phyloP scores from a whole-genome alignment of 2,329 filamentous ascomycete species.

The Penicillium sp. region DNA sequence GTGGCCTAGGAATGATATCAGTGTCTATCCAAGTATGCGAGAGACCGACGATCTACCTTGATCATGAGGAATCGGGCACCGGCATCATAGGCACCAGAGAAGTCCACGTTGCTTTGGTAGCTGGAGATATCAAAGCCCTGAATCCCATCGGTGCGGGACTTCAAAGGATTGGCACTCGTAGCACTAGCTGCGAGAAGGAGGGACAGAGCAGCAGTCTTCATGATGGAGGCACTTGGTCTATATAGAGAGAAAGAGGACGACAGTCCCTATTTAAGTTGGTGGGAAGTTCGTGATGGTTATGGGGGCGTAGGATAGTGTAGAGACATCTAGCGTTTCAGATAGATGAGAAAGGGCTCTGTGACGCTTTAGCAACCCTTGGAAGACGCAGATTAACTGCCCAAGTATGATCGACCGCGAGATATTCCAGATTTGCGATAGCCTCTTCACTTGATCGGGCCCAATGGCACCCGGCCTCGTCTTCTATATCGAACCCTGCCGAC shows the following conservation, averaged over 20 bases:
- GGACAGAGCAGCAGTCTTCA: slow-evolving; percentile 18
- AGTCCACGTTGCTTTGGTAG: slow-evolving; percentile 29
- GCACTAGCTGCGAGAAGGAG: slow-evolving; percentile 17
- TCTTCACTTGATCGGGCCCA: not conserved
- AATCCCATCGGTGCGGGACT: slow-evolving; percentile 16
- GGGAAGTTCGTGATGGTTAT: too few species aligned
- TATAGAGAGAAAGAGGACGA: not conserved
- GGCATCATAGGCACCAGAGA: slow-evolving; percentile 23
- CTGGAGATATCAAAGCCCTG: slow-evolving; percentile 35
- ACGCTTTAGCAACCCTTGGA: too few species aligned
- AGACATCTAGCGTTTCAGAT: not conserved
- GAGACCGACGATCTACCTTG: slow-evolving; percentile 20
- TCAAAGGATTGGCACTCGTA: slow-evolving; percentile 16
- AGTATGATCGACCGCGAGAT: not conserved
- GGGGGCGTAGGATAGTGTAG: too few species aligned
- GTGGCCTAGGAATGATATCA: slow-evolving; percentile 43
- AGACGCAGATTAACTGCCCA: too few species aligned
- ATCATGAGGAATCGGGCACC: slow-evolving; percentile 35
- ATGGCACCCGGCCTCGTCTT: not conserved
- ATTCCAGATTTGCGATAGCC: not conserved
- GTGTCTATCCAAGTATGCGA: not conserved
- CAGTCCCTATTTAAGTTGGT: not conserved
- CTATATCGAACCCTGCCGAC: not conserved
- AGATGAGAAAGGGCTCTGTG: too few species aligned
- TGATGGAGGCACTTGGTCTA: slow-evolving; percentile 1